Evolutionary conservation across 2,329 filamentous ascomycete genomes (phyloP), one percentile per base, ranked within the genome.

Genomic region (Calonectria pseudoreteaudii): DNA sequence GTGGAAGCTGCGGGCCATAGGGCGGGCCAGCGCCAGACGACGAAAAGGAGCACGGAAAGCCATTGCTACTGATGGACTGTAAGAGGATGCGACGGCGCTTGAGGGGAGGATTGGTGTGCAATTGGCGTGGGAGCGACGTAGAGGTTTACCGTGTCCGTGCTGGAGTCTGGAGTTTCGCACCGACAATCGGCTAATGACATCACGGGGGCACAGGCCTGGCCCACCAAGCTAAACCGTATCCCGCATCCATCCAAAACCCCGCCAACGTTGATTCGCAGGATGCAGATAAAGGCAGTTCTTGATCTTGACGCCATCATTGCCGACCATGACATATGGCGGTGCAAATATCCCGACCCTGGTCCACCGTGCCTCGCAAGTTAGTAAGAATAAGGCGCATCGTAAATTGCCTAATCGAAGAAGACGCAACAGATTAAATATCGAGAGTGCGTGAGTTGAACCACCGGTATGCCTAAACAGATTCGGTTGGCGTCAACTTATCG

Each of bases 1-100:
- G 87, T 95, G 93, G 88, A 96, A 96, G 79, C 79, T 79, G 73
- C 86, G 85, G 30, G 76, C 72, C 28, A 81, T 72, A 67, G 85
- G 81, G 53, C 82, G 81, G 58, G 81, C 78, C 69, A 82, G 77
- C 49, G 81, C 81, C 58, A 81, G 75, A 49, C 82, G 84, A 69
- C 84, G 82, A 58, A 85, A 72, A 52, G 84, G 80, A 66, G 79
- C 73, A 68, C 84, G 84, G 81, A 86, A 84, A 44, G 85, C 80
- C 85, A 86, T 86, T 68, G 30, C 76, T 34, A 13, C 30, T 41
- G 20, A 36, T 58, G n/a, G 28, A 52, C 26, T 70, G 73, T 36
- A 65, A 67, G 53, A 38, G 52, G 47, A 60, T 58, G 58, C 23
- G 71, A 58, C 64, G 72, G 47, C 31, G 50, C 34, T 70, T 68